A percentile compares a stretch with the other conserved stretches of the same genome.
Conservation (phyloP, 2,329 filamentous ascomycete species). For the Capronia epimyces region DNA sequence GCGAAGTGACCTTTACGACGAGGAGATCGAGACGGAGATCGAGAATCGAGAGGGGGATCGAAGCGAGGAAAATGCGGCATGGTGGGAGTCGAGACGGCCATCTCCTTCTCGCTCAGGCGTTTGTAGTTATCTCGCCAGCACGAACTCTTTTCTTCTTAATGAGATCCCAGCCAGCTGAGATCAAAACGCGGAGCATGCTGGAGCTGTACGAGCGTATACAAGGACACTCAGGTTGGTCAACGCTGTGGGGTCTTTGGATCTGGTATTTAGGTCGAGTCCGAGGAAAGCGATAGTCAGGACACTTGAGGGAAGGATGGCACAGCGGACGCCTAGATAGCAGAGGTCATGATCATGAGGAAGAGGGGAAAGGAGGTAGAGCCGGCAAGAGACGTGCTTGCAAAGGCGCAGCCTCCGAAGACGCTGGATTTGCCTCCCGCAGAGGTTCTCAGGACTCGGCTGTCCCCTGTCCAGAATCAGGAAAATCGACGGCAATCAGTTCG, state of each 20-base stretch:
- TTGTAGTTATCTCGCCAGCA: conserved; percentile 9
- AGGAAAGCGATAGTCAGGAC: background rate
- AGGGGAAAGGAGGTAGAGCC: background rate
- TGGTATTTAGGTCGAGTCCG: background rate
- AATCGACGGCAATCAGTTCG: background rate
- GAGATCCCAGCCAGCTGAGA: conserved; percentile 10
- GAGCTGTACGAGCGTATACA: background rate
- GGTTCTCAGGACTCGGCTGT: background rate
- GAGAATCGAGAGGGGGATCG: conserved; percentile 31
- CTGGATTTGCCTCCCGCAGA: background rate
- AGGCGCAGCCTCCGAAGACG: background rate
- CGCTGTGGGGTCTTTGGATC: conserved; percentile 1
- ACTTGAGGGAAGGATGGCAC: background rate
- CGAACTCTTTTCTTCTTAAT: conserved; percentile 6
- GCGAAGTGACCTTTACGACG: conserved; percentile 35
- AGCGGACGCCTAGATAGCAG: background rate
- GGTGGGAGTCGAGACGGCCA: conserved; percentile 26
- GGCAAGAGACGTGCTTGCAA: background rate
- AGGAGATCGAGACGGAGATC: conserved; percentile 37
- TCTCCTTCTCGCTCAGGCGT: conserved; percentile 8
- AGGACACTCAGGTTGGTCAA: background rate
- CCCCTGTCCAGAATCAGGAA: background rate
- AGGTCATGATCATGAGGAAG: background rate
- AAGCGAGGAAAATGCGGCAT: conserved; percentile 22
- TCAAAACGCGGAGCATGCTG: conserved; percentile 17